Evolutionary conservation across 768 basidiomycete species (phyloP).

Genomic region (Tylopilus felleus): DNA sequence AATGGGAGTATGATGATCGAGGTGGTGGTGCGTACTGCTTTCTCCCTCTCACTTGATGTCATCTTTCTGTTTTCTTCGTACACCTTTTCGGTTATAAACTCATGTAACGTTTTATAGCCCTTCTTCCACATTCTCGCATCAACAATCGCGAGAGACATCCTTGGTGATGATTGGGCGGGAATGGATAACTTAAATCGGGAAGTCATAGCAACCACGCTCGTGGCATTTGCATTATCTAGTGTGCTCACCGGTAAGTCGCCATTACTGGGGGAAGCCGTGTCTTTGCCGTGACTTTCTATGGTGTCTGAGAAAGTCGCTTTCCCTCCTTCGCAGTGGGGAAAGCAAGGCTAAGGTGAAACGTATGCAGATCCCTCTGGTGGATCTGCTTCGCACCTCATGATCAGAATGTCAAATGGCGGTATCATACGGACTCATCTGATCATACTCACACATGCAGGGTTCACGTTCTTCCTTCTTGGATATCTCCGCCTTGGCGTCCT

Average conservation of each 20-base stretch:
- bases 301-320: background rate
- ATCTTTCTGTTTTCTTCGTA: background rate
- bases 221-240: slow-evolving; percentile 83
- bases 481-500: slow-evolving; percentile 77
- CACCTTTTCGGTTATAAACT: background rate
- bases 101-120: slow-evolving; percentile 46
- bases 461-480: slow-evolving; percentile 86
- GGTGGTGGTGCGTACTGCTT: slow-evolving; percentile 66
- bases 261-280: background rate
- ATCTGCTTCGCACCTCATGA: background rate
- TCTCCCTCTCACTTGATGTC: background rate
- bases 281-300: background rate
- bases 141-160: slow-evolving; percentile 64
- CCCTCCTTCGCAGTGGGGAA: background rate
- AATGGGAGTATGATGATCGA: slow-evolving; percentile 99
- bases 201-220: slow-evolving; percentile 89
- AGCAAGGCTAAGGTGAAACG: background rate
- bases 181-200: slow-evolving; percentile 61
- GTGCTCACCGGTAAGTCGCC: slow-evolving; percentile 69
- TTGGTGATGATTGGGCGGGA: slow-evolving; percentile 22
- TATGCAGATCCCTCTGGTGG: background rate
- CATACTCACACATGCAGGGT: slow-evolving; percentile 10
- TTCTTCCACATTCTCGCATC: slow-evolving; percentile 93
- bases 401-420: slow-evolving; percentile 10
- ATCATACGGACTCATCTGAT: slow-evolving; percentile 7